These are phyloP conservation scores for Clavispora asparagi DNA, from an alignment of 805 yeast genomes.

Conservation along the genomic window DNA sequence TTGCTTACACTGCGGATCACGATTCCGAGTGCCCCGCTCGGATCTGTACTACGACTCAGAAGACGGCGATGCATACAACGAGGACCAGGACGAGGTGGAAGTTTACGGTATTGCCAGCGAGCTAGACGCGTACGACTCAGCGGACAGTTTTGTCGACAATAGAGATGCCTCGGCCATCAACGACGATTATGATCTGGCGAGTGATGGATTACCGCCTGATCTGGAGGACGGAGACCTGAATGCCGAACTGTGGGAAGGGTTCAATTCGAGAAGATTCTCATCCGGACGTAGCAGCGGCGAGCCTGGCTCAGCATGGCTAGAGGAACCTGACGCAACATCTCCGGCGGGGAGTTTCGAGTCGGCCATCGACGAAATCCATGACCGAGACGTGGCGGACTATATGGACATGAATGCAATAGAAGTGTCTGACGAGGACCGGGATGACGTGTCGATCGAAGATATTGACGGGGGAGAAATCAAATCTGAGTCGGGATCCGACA, in stretches of 20 bases:
- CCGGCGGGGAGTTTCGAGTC: conserved; percentile 1
- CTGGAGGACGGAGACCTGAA: neutral
- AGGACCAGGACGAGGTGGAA: conserved; percentile 27
- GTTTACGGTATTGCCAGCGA: conserved; percentile 9
- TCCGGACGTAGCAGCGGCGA: neutral
- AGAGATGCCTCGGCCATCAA: conserved; percentile 18
- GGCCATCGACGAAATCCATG: conserved; percentile 8
- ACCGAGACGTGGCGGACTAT: conserved; percentile 7
- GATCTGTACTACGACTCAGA: conserved; percentile 32
- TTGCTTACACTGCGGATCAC: conserved; percentile 66
- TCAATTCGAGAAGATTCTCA: neutral
- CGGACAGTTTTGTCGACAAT: conserved; percentile 16
- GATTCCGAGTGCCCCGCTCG: conserved; percentile 35
- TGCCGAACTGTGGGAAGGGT: conserved; percentile 8
- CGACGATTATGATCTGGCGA: conserved; percentile 9
- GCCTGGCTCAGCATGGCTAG: neutral
- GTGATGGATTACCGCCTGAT: conserved; percentile 10
- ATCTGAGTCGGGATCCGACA: neutral
- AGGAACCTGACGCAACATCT: neutral
- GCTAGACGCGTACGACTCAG: conserved; percentile 12
- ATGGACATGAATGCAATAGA: conserved; percentile 1
- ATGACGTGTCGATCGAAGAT: neutral
- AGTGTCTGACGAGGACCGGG: neutral
- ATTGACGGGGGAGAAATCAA: neutral
- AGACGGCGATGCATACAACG: conserved; percentile 33